These are phyloP conservation scores for Cordyceps militaris DNA, from an alignment of 2,329 filamentous ascomycete genomes.

Conservation along the genomic window DNA sequence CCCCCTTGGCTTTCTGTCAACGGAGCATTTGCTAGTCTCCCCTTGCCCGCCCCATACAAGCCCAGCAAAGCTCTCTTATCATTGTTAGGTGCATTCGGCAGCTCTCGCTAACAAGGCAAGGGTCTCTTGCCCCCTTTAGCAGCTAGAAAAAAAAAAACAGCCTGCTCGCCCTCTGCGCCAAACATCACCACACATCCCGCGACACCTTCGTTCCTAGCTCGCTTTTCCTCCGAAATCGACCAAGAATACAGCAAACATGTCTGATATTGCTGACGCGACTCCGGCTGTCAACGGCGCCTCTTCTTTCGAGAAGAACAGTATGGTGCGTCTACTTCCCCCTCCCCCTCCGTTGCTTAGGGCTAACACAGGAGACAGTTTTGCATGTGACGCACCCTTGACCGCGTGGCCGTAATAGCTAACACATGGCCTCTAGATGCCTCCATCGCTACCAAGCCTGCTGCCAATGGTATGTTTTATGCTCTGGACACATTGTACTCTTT, in stretches of 20 bases:
- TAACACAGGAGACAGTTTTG: slow-evolving; percentile 13
- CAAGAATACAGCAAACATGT: slow-evolving; percentile 26
- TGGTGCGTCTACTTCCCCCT: slow-evolving; percentile 34
- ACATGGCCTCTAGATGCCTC: slow-evolving; percentile 11
- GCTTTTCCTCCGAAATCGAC: not conserved
- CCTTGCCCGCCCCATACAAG: not conserved
- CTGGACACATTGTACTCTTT: not conserved
- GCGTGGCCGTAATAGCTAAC: slow-evolving; percentile 11
- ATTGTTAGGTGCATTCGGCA: not conserved
- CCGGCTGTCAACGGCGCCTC: slow-evolving; percentile 39
- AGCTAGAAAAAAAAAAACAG: slow-evolving; percentile 5
- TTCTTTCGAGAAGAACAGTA: slow-evolving; percentile 43
- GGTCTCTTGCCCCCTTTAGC: slow-evolving; percentile 12
- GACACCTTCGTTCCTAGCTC: not conserved
- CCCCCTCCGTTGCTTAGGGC: slow-evolving; percentile 1
- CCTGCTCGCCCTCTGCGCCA: not conserved
- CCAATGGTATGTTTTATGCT: slow-evolving; percentile 28
- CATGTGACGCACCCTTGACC: slow-evolving; percentile 13
- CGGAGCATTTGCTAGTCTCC: not conserved
- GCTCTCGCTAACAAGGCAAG: slow-evolving; percentile 11
- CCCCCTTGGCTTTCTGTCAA: not conserved
- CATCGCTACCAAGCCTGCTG: not conserved
- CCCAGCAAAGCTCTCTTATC: not conserved
- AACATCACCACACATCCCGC: slow-evolving; percentile 5
- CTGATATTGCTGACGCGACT: slow-evolving; percentile 33